Conservation (phyloP, 2,329 filamentous ascomycete species). For the Nothophoma quercina region DNA sequence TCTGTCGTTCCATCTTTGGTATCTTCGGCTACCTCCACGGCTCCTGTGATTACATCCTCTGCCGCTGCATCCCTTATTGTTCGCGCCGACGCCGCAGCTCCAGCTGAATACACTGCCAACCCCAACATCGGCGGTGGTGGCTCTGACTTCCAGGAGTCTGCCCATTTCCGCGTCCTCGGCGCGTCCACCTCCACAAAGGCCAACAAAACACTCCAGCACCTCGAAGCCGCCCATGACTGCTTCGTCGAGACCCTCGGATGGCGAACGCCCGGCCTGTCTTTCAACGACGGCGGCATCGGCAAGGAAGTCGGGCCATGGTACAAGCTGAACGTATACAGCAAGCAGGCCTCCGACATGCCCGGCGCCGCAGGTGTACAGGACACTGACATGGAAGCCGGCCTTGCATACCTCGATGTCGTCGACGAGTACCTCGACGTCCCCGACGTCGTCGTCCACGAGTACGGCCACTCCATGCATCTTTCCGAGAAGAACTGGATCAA, state of each 20-base stretch:
- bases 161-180: slow-evolving; percentile 53
- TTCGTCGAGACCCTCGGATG: slow-evolving; percentile 28
- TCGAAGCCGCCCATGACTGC: slow-evolving; percentile 55
- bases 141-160: slow-evolving; percentile 21
- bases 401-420: slow-evolving; percentile 56
- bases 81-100: slow-evolving; percentile 10
- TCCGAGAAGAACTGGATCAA: slow-evolving; percentile 46
- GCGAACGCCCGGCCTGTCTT: slow-evolving; percentile 31
- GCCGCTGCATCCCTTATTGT: background rate
- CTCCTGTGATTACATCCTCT: background rate
- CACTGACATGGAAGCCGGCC: slow-evolving; percentile 50
- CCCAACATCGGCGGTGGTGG: slow-evolving; percentile 21
- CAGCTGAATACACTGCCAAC: slow-evolving; percentile 22
- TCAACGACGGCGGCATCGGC: slow-evolving; percentile 20
- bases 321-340: slow-evolving; percentile 57
- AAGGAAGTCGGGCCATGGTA: slow-evolving; percentile 51
- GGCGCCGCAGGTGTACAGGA: slow-evolving; percentile 56
- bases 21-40: background rate
- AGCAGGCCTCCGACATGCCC: slow-evolving; percentile 37
- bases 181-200: slow-evolving; percentile 40
- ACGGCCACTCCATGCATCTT: slow-evolving; percentile 58
- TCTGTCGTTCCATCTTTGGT: background rate
- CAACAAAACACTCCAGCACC: slow-evolving; percentile 46
- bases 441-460: slow-evolving; percentile 58
- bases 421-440: slow-evolving; percentile 50